Percentiles rank a stretch among this genome's conserved stretches.
phyloP scores from a whole-genome alignment of 306 rosid species.

The Rubus idaeus region DNA sequence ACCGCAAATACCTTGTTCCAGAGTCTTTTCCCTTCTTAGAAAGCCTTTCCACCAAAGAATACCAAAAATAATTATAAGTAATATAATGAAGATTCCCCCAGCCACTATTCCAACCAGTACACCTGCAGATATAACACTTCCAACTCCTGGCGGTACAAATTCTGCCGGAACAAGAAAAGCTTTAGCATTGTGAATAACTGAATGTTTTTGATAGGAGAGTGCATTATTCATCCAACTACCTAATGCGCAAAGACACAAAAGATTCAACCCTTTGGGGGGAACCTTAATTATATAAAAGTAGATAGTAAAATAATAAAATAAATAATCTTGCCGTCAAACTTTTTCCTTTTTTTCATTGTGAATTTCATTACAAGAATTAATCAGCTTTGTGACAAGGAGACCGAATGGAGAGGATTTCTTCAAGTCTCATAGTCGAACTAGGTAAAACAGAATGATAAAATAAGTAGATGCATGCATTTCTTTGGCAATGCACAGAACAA shows the following conservation, averaged over 20 bases:
- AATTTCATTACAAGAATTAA: background rate
- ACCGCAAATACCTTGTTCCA: conserved; percentile 33
- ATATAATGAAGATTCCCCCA: conserved; percentile 19
- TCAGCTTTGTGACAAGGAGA: background rate
- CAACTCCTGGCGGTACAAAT: conserved; percentile 10
- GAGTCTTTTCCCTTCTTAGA: conserved; percentile 9
- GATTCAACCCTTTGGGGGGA: background rate
- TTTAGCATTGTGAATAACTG: background rate
- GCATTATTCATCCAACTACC: background rate
- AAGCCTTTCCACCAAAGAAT: conserved; percentile 35
- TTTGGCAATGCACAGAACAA: background rate
- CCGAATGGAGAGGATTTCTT: background rate
- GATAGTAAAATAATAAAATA: too few species aligned
- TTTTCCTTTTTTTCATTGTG: too few species aligned
- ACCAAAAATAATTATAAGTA: conserved; percentile 19
- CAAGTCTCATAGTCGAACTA: background rate
- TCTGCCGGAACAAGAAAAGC: conserved; percentile 19
- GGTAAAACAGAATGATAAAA: background rate
- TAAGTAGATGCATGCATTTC: background rate
- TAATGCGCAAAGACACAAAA: background rate
- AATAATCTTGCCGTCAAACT: background rate
- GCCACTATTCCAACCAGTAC: conserved; percentile 31
- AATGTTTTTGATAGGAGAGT: background rate
- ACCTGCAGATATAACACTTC: conserved; percentile 19
- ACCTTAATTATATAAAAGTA: background rate